Conservation (phyloP, 768 basidiomycete species). For the Crucibulum laeve region DNA sequence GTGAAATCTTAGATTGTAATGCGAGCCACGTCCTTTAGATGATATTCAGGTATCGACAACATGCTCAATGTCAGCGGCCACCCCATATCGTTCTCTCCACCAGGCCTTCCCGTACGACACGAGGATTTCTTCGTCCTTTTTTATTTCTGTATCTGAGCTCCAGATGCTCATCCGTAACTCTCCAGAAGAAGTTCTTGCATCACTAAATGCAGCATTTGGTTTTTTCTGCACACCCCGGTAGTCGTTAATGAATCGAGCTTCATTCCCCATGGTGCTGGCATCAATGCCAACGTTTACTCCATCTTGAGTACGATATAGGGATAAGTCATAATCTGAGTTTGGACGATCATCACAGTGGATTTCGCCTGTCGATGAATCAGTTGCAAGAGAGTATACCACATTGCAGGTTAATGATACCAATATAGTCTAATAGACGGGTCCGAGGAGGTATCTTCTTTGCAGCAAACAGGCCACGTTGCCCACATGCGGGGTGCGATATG, state of each 20-base stretch:
- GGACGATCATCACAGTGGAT: slow-evolving; percentile 75
- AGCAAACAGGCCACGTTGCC: slow-evolving; percentile 82
- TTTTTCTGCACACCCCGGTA: slow-evolving; percentile 71
- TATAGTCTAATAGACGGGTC: slow-evolving; percentile 73
- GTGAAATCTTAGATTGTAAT: too few relatives aligned
- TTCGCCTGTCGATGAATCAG: slow-evolving; percentile 45
- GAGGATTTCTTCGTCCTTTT: slow-evolving; percentile 79
- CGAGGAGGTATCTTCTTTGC: slow-evolving; percentile 61
- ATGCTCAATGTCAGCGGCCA: not conserved
- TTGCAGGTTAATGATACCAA: slow-evolving; percentile 27
- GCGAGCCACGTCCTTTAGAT: too few relatives aligned
- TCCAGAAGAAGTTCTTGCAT: slow-evolving; percentile 45
- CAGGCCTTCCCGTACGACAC: slow-evolving; percentile 88
- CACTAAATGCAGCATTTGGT: slow-evolving; percentile 71
- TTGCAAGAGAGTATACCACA: not conserved
- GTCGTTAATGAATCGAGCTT: slow-evolving; percentile 88
- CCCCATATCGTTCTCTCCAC: slow-evolving; percentile 54
- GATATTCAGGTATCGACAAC: not conserved
- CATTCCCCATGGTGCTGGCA: slow-evolving; percentile 74
- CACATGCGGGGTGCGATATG: slow-evolving; percentile 66
- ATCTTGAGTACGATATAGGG: slow-evolving; percentile 56
- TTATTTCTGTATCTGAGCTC: slow-evolving; percentile 54
- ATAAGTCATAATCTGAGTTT: slow-evolving; percentile 85
- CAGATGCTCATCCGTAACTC: slow-evolving; percentile 78
- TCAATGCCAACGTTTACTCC: slow-evolving; percentile 74